Evolutionary conservation across 306 rosid species (phyloP).

Genomic region (Aeschynomene evenia): DNA sequence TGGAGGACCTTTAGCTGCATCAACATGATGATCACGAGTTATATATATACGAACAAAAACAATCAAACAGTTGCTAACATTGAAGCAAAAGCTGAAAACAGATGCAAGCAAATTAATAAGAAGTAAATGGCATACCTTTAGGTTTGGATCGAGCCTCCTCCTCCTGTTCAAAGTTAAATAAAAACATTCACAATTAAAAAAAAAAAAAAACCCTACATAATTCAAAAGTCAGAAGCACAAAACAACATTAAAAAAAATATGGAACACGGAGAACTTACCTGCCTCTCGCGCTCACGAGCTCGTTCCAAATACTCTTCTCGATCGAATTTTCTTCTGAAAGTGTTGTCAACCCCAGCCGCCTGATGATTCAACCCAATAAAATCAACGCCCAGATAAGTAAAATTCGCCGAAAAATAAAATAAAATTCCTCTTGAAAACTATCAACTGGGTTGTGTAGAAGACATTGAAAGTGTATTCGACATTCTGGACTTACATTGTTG

Average conservation of each 20-base stretch:
- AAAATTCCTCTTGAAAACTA: not conserved
- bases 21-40: constrained; percentile 10
- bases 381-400: not conserved
- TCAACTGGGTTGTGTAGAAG: not conserved
- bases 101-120: not conserved
- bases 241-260: not conserved
- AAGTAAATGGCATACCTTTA: constrained; percentile 50
- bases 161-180: constrained; percentile 46
- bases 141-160: constrained; percentile 56
- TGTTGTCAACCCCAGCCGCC: constrained; percentile 88
- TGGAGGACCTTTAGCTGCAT: constrained; percentile 75
- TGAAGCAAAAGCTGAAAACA: not conserved
- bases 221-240: constrained; percentile 2
- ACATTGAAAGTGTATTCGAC: not conserved
- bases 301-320: constrained; percentile 89
- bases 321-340: constrained; percentile 92
- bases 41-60: too few species aligned
- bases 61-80: not conserved
- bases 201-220: not conserved
- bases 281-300: constrained; percentile 91
- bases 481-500: constrained; percentile 56
- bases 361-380: constrained; percentile 37
- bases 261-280: constrained; percentile 41
- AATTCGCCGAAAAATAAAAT: not conserved
- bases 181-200: not conserved